phyloP scores from a whole-genome alignment of 306 rosid genomes.

The Pachyrhizus erosus region DNA sequence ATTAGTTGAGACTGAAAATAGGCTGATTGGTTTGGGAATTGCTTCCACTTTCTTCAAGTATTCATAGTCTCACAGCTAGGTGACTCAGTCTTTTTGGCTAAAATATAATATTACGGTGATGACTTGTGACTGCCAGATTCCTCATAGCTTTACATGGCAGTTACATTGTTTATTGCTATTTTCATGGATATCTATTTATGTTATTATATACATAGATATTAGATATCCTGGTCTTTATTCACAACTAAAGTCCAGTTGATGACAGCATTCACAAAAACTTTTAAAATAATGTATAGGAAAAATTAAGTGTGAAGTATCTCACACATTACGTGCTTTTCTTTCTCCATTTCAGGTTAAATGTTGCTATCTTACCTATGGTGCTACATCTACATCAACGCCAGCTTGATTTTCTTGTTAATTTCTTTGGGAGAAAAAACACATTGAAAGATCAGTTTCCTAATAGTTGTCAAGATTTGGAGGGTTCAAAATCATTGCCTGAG shows the following conservation, averaged over 20 bases:
- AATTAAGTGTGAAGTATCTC: neutral
- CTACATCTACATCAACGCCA: slow-evolving; percentile 90
- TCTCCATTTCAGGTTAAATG: slow-evolving; percentile 65
- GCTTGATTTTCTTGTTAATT: slow-evolving; percentile 82
- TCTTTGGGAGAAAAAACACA: slow-evolving; percentile 72
- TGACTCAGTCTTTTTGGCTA: neutral
- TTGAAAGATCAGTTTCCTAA: slow-evolving; percentile 59
- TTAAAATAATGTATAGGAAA: slow-evolving; percentile 22
- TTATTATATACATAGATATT: slow-evolving; percentile 7
- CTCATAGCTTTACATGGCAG: slow-evolving; percentile 12
- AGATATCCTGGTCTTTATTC: slow-evolving; percentile 13
- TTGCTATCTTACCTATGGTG: slow-evolving; percentile 69
- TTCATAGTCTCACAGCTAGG: neutral
- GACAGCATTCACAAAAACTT: neutral
- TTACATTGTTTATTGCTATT: neutral
- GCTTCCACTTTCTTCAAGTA: slow-evolving; percentile 36
- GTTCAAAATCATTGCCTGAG: slow-evolving; percentile 56
- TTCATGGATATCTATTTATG: slow-evolving; percentile 19
- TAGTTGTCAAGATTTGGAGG: slow-evolving; percentile 62
- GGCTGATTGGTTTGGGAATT: slow-evolving; percentile 16
- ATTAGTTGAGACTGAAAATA: slow-evolving; percentile 6
- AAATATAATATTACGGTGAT: slow-evolving; percentile 10
- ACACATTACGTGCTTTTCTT: neutral
- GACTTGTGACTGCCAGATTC: slow-evolving; percentile 28
- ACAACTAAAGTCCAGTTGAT: slow-evolving; percentile 19